Percentiles rank a stretch among this genome's conserved stretches.
These are phyloP conservation scores for Prillingera fragicola DNA, from an alignment of 1,284 basidiomycete species.

Conservation along the genomic window DNA sequence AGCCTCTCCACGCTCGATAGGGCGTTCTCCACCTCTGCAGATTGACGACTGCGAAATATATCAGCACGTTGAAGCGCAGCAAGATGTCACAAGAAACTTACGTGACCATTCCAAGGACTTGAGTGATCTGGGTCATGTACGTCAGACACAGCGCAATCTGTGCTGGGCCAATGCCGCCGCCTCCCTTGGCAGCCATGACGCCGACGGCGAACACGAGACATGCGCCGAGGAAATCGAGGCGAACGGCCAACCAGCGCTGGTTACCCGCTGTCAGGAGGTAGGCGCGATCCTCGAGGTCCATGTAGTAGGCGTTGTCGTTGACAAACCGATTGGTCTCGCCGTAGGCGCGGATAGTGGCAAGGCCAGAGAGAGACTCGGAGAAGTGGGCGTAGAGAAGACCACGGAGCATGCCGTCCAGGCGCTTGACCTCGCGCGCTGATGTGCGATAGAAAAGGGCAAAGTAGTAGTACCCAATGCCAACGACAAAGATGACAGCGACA, in stretches of 20 bases:
- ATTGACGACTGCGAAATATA: constrained; percentile 47
- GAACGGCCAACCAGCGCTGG: constrained; percentile 66
- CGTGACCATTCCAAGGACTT: constrained; percentile 54
- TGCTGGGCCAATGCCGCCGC: constrained; percentile 58
- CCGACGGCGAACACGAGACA: constrained; percentile 61
- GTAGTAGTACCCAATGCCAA: constrained; percentile 34
- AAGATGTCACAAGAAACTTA: too few relatives aligned
- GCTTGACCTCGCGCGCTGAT: constrained; percentile 66
- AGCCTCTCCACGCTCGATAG: constrained; percentile 57
- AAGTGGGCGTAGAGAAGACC: constrained; percentile 73
- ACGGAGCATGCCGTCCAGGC: constrained; percentile 59
- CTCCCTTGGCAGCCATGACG: constrained; percentile 46
- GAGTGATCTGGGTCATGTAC: constrained; percentile 52
- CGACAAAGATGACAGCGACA: constrained; percentile 44
- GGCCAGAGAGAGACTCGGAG: constrained; percentile 67
- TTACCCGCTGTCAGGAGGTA: constrained; percentile 50
- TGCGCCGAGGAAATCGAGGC: constrained; percentile 68
- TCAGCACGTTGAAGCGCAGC: not conserved
- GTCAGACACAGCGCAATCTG: constrained; percentile 68
- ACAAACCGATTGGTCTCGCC: constrained; percentile 61
- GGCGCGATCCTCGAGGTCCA: constrained; percentile 68
- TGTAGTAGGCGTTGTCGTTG: constrained; percentile 61
- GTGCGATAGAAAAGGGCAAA: constrained; percentile 65
- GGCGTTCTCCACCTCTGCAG: constrained; percentile 59
- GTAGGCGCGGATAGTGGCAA: constrained; percentile 70